Evolutionary conservation across 1,284 basidiomycete genomes (phyloP), one percentile per base, ranked within the genome.

Genomic region (Ustilago bromivora): DNA sequence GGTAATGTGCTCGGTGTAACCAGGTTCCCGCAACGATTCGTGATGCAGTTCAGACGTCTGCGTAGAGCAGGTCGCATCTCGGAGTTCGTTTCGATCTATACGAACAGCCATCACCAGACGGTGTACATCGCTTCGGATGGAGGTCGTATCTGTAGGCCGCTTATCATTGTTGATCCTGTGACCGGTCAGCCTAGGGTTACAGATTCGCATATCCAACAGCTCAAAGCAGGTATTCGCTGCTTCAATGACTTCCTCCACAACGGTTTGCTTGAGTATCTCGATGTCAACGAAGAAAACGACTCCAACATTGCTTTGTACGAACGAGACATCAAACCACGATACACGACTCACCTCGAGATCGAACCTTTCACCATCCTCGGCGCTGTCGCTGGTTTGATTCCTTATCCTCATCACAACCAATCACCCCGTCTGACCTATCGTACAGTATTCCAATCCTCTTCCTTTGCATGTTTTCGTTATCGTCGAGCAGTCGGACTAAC

Each of bases 231-330:
- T 34, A 88, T 88, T 57, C 90, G 94, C 57, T 91, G 91, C 0
- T 99, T 99, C 84, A 96, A 99, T 87, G 95, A 97, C 86, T 99
- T 99, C 88, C 89, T 99, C 19, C 90, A 90, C 56, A 91, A 92
- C 66, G 97, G 97, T n/a, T 89, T 99, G n/a, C 94, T 99, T 78
- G 97, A 99, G 87, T 99, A 99, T 86, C 91, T 99, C 54, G 97
- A 99, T 85, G 96, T 98, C 71, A 99, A 99, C 86, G 97, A 99
- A 87, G 97, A 99, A 88, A 99, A 99, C 86, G 97, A 99, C 87
- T 93, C 95, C 19, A 93, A 93, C 87, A 98, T 99, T 78, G 96
- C 97, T 0, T 89, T 99, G 28, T 97, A 98, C 88, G 97, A 99
- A 87, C 87, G 89, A 55, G 92, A 96, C 85, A 94, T 99, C 81